Evolutionary conservation across 129 eudicot genomes (phyloP), one percentile per base, ranked within the genome.

Genomic region (Tanacetum coccineum): DNA sequence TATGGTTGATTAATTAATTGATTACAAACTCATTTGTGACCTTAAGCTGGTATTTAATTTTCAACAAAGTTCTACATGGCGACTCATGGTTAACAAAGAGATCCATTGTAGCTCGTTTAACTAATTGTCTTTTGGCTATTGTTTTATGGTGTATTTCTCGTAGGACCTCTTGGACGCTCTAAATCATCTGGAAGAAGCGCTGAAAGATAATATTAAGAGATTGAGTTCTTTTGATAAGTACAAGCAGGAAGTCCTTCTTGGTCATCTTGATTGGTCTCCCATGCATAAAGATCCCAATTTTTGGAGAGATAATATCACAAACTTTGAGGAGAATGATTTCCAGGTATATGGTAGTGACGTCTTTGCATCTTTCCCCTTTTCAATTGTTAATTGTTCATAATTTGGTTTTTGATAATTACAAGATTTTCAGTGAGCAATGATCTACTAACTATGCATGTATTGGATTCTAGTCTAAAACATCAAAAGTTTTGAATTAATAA

Each of bases 91-190:
- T 7, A 36, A 7, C 7, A 36, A 36, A 28, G 64, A 59, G 20
- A 59, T 13, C 13, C 28, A 28, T 59, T 13, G 44, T 26, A 25
- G 64, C 12, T 14, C 13, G 30, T 47, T 48, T 52, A 12, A 9
- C 30, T 48, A 9, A 15, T 45, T 59, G 1, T 5, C 32, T n/a
- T n/a, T n/a, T n/a, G n/a, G 13, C 9, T 15, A 11, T 63, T 3
- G 1, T 70, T 70, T 55, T 53, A 21, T 68, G n/a, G 28, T 28
- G 9, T 53, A 4, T 7, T 39, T 36, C 36, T 64, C 15, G 8
- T 68, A 92, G 99, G 99, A 94, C 65, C 87, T 94, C 70, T 81
- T 94, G 92, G 97, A 94, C 64, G 92, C 99, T 75, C 61, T 94
- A 81, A 87, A 84, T 81, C 88, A 94, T 77, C 86, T 94, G 81